Base-by-base conservation (phyloP, 768 basidiomycete genomes). In the Cystobasidium onofrii region DNA sequence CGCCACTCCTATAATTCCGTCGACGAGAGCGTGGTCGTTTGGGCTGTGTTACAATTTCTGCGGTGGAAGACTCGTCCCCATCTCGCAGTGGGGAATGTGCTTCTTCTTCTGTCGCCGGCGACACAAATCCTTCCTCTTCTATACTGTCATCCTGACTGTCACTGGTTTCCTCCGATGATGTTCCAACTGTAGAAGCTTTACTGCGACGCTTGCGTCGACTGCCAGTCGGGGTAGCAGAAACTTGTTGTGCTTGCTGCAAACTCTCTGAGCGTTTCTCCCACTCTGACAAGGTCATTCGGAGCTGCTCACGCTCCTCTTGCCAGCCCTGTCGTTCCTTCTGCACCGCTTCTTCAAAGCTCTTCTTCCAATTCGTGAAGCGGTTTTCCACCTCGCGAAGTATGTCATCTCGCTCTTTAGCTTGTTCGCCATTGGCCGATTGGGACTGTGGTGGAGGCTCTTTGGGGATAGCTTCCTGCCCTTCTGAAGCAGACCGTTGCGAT, bases 371-470 rank as follows among this genome's bases (percentile, higher is more conserved):
- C 2, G 36, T 60, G 54, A 71, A 71, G 31, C 50, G 69, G 33
- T 15, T 57, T 44, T 71, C 54, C 43, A 83, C 81, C 23, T 81
- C 82, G 1, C 78, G 78, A 33, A 75, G 73, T 13, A 73, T 74
- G 36, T 79, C 77, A 29, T 75, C 76, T 46, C 78, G 78, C 12
- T 64, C 17, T 2, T 15, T 60, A 60, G 7, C 57, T 6, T 34
- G 25, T 13, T 60, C 57, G 15, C 15, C 12, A 3, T 60, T 6
- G 15, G 4, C 20, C 33, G 17, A 15, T 7, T 9, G 2, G 4
- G 57, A 12, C 57, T 34, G 27, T 27, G 12, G 57, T n/a, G 13
- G 4, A 4, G 12, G 15, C 57, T 60, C 15, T 17, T 20, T 29
- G 57, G 3, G 23, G 6, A 4, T 29, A 7, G 57, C 15, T 29